These are phyloP conservation scores for Carex cristatella DNA, from an alignment of 176 grass and related monocot species.

Conservation along the genomic window DNA sequence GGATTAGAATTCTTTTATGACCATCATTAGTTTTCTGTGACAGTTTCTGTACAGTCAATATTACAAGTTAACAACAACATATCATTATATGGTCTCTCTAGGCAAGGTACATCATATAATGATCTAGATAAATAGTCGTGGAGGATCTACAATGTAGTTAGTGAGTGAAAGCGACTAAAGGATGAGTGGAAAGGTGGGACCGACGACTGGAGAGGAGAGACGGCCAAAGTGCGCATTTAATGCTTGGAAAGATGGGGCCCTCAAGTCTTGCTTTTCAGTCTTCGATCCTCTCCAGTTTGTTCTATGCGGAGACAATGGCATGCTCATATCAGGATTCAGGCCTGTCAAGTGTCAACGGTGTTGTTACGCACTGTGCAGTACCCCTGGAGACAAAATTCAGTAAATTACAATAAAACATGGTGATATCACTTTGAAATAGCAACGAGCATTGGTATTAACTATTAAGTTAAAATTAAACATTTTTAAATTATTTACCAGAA, in stretches of 20 bases:
- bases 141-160: not conserved
- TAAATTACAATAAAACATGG: not conserved
- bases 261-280: not conserved
- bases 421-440: not conserved
- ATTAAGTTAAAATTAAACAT: not conserved
- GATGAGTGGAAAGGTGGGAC: not conserved
- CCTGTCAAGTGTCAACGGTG: not conserved
- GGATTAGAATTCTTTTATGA: constrained; percentile 3
- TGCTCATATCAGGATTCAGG: not conserved
- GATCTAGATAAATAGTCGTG: not conserved
- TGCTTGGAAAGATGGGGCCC: not conserved
- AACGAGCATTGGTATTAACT: not conserved
- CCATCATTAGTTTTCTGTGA: not conserved
- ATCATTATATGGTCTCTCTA: not conserved
- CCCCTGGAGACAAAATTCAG: not conserved
- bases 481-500: not conserved
- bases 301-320: not conserved
- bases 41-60: not conserved
- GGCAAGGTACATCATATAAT: not conserved
- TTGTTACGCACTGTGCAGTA: not conserved
- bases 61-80: not conserved
- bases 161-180: constrained; percentile 15
- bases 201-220: constrained; percentile 12
- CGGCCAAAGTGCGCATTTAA: constrained; percentile 23
- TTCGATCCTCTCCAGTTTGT: not conserved